Evolutionary conservation across 2,329 filamentous ascomycete genomes (phyloP), one percentile per base, ranked within the genome.

Genomic region (Clonostachys solani): DNA sequence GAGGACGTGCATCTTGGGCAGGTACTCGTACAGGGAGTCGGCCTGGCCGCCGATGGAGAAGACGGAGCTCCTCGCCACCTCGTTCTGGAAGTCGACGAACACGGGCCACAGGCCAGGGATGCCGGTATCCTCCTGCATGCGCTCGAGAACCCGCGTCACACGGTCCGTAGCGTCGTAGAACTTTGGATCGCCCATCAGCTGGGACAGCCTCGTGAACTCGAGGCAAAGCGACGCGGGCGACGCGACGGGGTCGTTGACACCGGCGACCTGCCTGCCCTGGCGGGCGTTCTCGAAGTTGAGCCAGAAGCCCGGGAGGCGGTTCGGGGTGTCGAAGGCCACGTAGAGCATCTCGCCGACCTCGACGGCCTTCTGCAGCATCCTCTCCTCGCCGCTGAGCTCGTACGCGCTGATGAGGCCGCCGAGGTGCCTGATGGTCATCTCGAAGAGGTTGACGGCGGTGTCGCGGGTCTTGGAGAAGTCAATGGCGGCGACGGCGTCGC

Each of bases 71-170:
- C 15, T 38, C 36, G 36, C 15, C 3, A 38, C 36, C 15, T n/a
- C 36, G 17, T 38, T 18, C 37, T 87, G 73, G 12, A 84, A 70
- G 53, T 82, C 72, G 15, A 86, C 62, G 8, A 68, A 61, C 3
- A 80, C 65, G 1, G 83, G 81, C 80, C 81, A 86, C 66, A 86
- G 71, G 3, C 83, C 83, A 0, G 83, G 81, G 34, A 86, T 59
- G 36, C 67, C 67, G 6, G 80, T 84, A 9, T 61, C 57, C 48
- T 71, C 68, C 56, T 86, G 83, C 43, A 67, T 64, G 44, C 64
- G 60, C 49, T 80, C 78, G 29, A 86, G 71, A 46, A 73, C 68
- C 50, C 83, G 71, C 9, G 72, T 70, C 49, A 86, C 77, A 40
- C 81, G 71, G 55, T 80, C 71, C 5, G 81, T 67, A 9, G 80